These are phyloP conservation scores for Candida wancherniae DNA, from an alignment of 805 yeast genomes.

Conservation along the genomic window DNA sequence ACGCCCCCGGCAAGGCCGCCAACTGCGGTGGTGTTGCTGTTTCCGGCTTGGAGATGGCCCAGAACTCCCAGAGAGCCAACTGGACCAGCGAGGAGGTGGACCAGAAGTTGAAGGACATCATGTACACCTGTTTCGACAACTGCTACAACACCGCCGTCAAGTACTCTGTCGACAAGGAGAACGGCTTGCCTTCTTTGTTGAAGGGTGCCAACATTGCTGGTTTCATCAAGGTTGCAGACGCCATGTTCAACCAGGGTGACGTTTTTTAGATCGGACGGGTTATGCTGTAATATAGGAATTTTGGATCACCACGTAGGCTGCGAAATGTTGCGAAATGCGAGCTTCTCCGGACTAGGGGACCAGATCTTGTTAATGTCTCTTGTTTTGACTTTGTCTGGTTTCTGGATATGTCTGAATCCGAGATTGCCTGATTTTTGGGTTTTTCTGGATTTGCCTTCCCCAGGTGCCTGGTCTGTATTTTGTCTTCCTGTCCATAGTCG, in stretches of 20 bases:
- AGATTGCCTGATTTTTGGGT: too few relatives aligned
- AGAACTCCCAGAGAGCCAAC: slow-evolving; percentile 88
- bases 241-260: slow-evolving; percentile 98
- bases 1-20: slow-evolving; percentile 99
- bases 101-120: slow-evolving; percentile 81
- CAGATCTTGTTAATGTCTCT: too few relatives aligned
- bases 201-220: slow-evolving; percentile 99
- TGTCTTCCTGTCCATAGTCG: too few relatives aligned
- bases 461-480: too few relatives aligned
- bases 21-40: slow-evolving; percentile 99
- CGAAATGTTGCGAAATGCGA: too few relatives aligned
- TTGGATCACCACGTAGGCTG: too few relatives aligned
- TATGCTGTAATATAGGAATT: too few relatives aligned
- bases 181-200: slow-evolving; percentile 83
- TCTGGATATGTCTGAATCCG: too few relatives aligned
- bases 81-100: slow-evolving; percentile 96
- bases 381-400: too few relatives aligned
- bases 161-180: slow-evolving; percentile 68
- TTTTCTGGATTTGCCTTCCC: too few relatives aligned
- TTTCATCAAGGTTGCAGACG: slow-evolving; percentile 96
- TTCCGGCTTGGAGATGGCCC: slow-evolving; percentile 98
- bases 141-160: slow-evolving; percentile 83
- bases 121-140: slow-evolving; percentile 88
- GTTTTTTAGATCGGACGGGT: too few relatives aligned
- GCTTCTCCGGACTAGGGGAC: too few relatives aligned